phyloP scores from a whole-genome alignment of 176 grass and related monocot species.

The Lolium rigidum region DNA sequence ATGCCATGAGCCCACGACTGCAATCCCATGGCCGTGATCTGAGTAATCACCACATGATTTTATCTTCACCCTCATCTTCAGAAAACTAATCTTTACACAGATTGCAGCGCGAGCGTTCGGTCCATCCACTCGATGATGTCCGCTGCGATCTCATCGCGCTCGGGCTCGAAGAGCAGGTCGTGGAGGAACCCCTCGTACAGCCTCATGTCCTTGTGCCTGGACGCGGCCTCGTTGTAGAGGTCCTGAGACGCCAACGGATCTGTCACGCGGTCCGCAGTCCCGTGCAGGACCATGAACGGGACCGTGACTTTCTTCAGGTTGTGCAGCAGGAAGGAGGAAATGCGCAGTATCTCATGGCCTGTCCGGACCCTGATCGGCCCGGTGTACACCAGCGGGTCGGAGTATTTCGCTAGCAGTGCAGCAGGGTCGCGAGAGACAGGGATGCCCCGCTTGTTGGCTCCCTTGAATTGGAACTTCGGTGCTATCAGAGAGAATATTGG shows the following conservation, averaged over 20 bases:
- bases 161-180: slow-evolving; percentile 93
- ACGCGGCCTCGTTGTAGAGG: slow-evolving; percentile 66
- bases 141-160: slow-evolving; percentile 69
- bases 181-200: slow-evolving; percentile 96
- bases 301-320: slow-evolving; percentile 76
- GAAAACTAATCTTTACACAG: neutral
- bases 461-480: slow-evolving; percentile 95
- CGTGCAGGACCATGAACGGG: slow-evolving; percentile 95
- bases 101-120: slow-evolving; percentile 45
- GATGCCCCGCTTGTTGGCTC: slow-evolving; percentile 91
- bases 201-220: slow-evolving; percentile 67
- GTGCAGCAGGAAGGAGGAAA: slow-evolving; percentile 76
- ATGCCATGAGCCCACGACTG: neutral
- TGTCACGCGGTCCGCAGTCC: slow-evolving; percentile 82
- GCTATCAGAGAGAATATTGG: slow-evolving; percentile 84
- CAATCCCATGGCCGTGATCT: neutral
- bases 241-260: slow-evolving; percentile 89
- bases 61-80: neutral
- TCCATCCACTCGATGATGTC: slow-evolving; percentile 99
- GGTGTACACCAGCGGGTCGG: slow-evolving; percentile 88
- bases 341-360: slow-evolving; percentile 86
- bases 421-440: slow-evolving; percentile 87
- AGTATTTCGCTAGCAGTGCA: slow-evolving; percentile 87
- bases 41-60: neutral
- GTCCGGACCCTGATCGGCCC: slow-evolving; percentile 90